Evolutionary conservation across 768 basidiomycete genomes (phyloP), one percentile per base, ranked within the genome.

Genomic region (Suillus tomentosus): DNA sequence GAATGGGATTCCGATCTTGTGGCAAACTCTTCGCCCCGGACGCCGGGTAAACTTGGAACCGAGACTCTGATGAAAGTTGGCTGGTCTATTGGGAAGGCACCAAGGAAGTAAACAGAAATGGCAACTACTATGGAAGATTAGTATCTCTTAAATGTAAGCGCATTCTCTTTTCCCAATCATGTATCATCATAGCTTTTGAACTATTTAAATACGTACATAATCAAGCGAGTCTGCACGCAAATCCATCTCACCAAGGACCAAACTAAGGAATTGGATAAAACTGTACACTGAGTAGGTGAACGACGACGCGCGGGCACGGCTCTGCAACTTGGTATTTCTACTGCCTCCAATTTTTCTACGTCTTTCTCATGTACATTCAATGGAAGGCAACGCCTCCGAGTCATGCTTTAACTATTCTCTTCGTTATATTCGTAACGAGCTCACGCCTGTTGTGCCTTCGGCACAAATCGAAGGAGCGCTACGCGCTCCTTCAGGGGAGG

Each of bases 1-100:
- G 71, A 81, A 79, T 87, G 87, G 65, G 90, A 92, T 67, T 73
- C 80, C 6, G 91, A 94, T 72, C 71, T 94, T 56, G 66, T 85
- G 34, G 65, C 71, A 45, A 85, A 85, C 69, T 91, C 89, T 55
- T 17, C 39, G 13, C 55, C 11, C 2, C 7, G 6, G 4, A 17
- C 31, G 15, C 36, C 6, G 13, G 48, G 61, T 40, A 69, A 73
- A 48, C 80, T 81, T 19, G 53, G 69, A 14, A 76, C 88, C n/a
- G 91, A 92, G 75, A 91, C 89, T 7, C 72, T 90, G 14, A 80
- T 94, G 54, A 85, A 86, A 78, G 76, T 77, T 22, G 75, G 75
- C 36, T 66, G 67, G 54, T 76, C 75, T 14, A 62, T 76, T 15
- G 75, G 76, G 36, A 70, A 63, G 39, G 37, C 53, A 42, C 62